Evolutionary conservation across 768 basidiomycete species (phyloP).

Genomic region (Sarcodon aspratus): DNA sequence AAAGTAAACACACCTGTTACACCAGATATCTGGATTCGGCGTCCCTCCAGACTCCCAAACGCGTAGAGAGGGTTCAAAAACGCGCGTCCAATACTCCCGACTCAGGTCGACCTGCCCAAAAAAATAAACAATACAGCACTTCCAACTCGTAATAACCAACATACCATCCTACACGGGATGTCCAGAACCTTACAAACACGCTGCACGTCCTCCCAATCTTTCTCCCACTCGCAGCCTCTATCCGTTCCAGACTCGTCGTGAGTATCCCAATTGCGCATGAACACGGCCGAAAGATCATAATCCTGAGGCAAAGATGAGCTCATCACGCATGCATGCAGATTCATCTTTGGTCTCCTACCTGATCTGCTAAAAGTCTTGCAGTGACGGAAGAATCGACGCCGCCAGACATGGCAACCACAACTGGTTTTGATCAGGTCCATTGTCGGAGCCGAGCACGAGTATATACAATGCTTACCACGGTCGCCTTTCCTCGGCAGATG

Average conservation of each 20-base stretch:
- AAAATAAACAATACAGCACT: neutral
- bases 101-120: slow-evolving; percentile 67
- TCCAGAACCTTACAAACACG: slow-evolving; percentile 62
- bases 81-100: slow-evolving; percentile 80
- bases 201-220: slow-evolving; percentile 88
- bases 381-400: slow-evolving; percentile 92
- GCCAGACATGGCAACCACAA: slow-evolving; percentile 89
- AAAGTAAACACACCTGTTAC: slow-evolving; percentile 52
- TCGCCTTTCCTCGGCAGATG: no score
- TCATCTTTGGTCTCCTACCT: slow-evolving; percentile 27
- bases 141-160: slow-evolving; percentile 6
- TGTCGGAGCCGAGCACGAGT: neutral
- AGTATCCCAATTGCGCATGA: slow-evolving; percentile 96
- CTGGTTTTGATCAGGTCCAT: slow-evolving; percentile 23
- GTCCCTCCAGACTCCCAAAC: slow-evolving; percentile 73
- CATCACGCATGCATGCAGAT: neutral
- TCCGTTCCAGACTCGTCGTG: slow-evolving; percentile 71
- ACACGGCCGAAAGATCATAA: slow-evolving; percentile 77
- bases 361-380: slow-evolving; percentile 60
- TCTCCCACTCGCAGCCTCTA: slow-evolving; percentile 91
- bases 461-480: no score
- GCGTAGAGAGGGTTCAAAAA: slow-evolving; percentile 78
- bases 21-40: slow-evolving; percentile 90
- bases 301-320: slow-evolving; percentile 31
- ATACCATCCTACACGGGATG: slow-evolving; percentile 66